Percentiles rank a stretch among this genome's conserved stretches.
Conservation (phyloP, 2,329 filamentous ascomycete genomes). For the Colletotrichum lentis region DNA sequence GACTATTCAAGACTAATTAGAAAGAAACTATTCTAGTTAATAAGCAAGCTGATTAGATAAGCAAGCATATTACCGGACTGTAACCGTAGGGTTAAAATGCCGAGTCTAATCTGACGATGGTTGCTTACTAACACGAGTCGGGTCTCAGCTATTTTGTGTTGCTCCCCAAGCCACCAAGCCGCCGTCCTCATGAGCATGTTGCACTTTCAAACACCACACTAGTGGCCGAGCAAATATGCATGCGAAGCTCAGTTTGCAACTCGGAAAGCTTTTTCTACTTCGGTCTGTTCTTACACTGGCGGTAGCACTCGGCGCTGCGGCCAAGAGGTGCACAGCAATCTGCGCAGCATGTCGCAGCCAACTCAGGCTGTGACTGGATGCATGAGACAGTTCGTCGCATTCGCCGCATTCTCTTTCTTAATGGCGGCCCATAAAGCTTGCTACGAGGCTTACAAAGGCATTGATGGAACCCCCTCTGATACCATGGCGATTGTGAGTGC, state of each 20-base stretch:
- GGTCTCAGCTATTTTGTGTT: neutral
- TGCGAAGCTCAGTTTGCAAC: too few relatives aligned
- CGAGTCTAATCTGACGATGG: neutral
- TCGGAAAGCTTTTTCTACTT: too few relatives aligned
- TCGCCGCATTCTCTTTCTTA: neutral
- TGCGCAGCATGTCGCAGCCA: neutral
- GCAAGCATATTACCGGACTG: too few relatives aligned
- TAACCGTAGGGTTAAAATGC: too few relatives aligned
- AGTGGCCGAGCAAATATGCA: too few relatives aligned
- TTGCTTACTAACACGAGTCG: neutral
- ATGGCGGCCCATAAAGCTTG: neutral
- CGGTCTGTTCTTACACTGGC: too few relatives aligned
- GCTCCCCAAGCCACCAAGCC: neutral
- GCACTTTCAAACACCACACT: neutral
- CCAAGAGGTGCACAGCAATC: neutral
- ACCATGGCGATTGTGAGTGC: constrained; percentile 8
- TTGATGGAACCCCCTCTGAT: neutral
- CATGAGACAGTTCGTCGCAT: neutral
- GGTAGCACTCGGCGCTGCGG: too few relatives aligned
- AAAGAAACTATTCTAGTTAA: too few relatives aligned
- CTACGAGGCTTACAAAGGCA: neutral
- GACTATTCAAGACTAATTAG: too few relatives aligned
- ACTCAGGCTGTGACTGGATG: too few relatives aligned
- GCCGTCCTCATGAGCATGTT: too few relatives aligned
- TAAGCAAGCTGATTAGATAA: too few relatives aligned